Evolutionary conservation across 805 yeast species (phyloP).

Genomic region (Myxozyma udenii): DNA sequence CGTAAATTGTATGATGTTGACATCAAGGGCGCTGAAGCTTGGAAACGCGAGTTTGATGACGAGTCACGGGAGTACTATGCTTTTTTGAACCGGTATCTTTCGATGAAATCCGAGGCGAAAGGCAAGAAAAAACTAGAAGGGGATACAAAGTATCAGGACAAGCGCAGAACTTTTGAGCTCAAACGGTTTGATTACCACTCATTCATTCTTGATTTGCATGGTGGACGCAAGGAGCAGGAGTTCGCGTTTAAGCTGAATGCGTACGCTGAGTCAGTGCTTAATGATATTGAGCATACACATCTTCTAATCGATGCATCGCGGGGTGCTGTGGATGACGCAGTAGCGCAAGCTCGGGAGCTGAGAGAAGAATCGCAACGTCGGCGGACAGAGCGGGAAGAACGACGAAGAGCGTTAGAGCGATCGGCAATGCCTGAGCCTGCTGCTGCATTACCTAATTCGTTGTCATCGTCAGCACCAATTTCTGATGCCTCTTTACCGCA

Average conservation of each 20-base stretch:
- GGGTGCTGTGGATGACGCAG: conserved; percentile 36
- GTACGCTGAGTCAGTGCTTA: conserved; percentile 39
- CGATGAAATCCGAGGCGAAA: conserved; percentile 38
- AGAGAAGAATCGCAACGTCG: conserved; percentile 35
- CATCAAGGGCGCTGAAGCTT: conserved; percentile 41
- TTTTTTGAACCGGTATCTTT: conserved; percentile 45
- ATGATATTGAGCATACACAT: conserved; percentile 34
- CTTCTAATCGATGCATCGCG: conserved; percentile 33
- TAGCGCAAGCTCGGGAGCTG: conserved; percentile 27
- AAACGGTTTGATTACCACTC: conserved; percentile 45
- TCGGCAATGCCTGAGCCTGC: conserved; percentile 31
- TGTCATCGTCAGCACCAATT: not conserved
- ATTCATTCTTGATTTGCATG: conserved; percentile 43
- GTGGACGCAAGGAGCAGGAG: conserved; percentile 44
- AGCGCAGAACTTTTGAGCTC: conserved; percentile 42
- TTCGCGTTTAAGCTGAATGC: conserved; percentile 40
- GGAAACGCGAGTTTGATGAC: conserved; percentile 47
- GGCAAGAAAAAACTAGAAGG: conserved; percentile 37
- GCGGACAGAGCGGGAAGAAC: conserved; percentile 41
- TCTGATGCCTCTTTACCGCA: not conserved
- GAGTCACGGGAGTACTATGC: conserved; percentile 45
- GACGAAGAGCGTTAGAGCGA: conserved; percentile 40
- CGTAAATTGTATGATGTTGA: conserved; percentile 43
- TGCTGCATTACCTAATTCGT: not conserved
- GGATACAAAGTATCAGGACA: conserved; percentile 43